Evolutionary conservation across 2,329 filamentous ascomycete species (phyloP).

Genomic region (Aureobasidium mangrovei): DNA sequence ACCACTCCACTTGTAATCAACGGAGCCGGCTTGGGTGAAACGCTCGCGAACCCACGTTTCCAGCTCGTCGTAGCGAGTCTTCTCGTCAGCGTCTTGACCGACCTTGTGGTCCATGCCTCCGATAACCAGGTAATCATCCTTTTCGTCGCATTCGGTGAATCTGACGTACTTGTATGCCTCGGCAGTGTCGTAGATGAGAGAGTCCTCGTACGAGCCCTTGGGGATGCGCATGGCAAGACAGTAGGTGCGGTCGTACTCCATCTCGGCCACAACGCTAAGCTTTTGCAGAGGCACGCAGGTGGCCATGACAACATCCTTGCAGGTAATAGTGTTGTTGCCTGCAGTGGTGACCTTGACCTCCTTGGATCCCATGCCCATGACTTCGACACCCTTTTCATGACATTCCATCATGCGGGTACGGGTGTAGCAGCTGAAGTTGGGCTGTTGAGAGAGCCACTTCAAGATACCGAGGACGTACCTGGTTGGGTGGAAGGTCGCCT

Average conservation of each 20-base stretch:
- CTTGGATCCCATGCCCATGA: constrained; percentile 39
- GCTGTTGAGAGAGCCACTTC: constrained; percentile 42
- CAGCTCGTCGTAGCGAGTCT: constrained; percentile 40
- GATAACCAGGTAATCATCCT: constrained; percentile 48
- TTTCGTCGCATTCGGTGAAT: constrained; percentile 44
- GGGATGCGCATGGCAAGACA: constrained; percentile 48
- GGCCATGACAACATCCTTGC: constrained; percentile 44
- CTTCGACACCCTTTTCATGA: constrained; percentile 40
- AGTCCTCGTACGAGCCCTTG: constrained; percentile 44
- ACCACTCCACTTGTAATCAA: constrained; percentile 51
- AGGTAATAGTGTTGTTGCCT: constrained; percentile 39
- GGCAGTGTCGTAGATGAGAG: constrained; percentile 47
- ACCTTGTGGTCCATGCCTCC: constrained; percentile 52
- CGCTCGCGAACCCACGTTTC: constrained; percentile 46
- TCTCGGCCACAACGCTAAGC: constrained; percentile 43
- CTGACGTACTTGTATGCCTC: constrained; percentile 50
- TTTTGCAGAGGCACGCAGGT: constrained; percentile 50
- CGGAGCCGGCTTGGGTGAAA: constrained; percentile 40
- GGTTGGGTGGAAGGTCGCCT: constrained; percentile 51
- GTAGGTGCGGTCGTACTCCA: constrained; percentile 48
- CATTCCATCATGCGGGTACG: constrained; percentile 41
- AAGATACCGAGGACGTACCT: constrained; percentile 47
- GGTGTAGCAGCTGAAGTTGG: constrained; percentile 46
- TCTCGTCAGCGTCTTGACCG: constrained; percentile 41
- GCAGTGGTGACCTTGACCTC: constrained; percentile 40